Conservation (phyloP, 2,329 filamentous ascomycete species). For the Aspergillus sp. region DNA sequence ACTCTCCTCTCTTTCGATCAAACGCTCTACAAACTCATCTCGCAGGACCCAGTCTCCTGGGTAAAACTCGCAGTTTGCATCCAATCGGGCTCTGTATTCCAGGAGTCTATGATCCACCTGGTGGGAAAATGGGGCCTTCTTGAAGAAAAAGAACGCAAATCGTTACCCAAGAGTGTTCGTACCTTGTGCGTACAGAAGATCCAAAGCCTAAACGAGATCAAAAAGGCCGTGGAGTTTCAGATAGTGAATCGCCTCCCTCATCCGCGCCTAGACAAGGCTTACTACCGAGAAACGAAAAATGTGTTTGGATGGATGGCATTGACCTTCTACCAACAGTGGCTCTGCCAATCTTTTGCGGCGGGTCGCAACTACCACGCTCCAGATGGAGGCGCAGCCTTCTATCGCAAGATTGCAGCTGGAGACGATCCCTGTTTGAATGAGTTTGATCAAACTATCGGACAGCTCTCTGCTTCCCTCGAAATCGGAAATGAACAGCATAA, state of each 20-base stretch:
- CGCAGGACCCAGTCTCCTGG: constrained; percentile 47
- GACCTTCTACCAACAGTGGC: constrained; percentile 42
- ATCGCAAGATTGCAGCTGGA: constrained; percentile 40
- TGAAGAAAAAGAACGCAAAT: constrained; percentile 14
- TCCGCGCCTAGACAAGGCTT: background rate
- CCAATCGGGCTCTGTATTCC: constrained; percentile 42
- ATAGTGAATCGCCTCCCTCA: constrained; percentile 29
- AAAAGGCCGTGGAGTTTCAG: constrained; percentile 28
- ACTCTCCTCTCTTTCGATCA: constrained; percentile 48
- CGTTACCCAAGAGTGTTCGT: constrained; percentile 20
- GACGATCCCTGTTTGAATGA: constrained; percentile 45
- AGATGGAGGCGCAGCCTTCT: constrained; percentile 51
- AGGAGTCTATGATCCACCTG: constrained; percentile 32
- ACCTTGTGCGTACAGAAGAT: constrained; percentile 26
- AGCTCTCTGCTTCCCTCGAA: constrained; percentile 28
- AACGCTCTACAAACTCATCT: constrained; percentile 46
- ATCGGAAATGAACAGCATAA: constrained; percentile 25
- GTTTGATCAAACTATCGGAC: constrained; percentile 24
- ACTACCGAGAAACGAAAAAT: background rate
- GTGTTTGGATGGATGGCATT: constrained; percentile 13
- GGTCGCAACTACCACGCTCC: constrained; percentile 37
- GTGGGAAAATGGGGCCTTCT: constrained; percentile 32
- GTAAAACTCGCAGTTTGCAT: constrained; percentile 47
- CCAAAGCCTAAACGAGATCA: constrained; percentile 22
- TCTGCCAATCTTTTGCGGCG: constrained; percentile 41